Conservation (phyloP, 306 rosid species). For the Alnus glutinosa region DNA sequence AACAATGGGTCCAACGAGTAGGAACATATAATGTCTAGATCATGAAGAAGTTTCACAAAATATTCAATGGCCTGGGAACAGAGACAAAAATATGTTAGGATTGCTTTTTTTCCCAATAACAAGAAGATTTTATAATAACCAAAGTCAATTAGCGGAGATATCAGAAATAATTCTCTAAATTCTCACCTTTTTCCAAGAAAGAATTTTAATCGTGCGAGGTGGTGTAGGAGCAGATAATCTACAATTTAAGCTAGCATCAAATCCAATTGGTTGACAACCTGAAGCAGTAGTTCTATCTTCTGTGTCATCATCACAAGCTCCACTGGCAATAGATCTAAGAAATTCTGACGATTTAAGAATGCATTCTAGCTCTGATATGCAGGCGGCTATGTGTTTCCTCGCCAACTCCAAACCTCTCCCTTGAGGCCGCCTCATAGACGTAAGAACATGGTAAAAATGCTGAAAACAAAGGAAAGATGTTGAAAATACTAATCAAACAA, state of each 20-base stretch:
- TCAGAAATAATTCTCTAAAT: slow-evolving; percentile 21
- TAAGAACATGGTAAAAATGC: slow-evolving; percentile 89
- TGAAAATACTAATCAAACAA: slow-evolving; percentile 24
- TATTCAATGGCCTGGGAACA: slow-evolving; percentile 77
- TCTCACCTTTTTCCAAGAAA: slow-evolving; percentile 73
- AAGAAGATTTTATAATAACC: slow-evolving; percentile 24
- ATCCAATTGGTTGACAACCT: slow-evolving; percentile 88
- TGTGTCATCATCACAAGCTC: slow-evolving; percentile 40
- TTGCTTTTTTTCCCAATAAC: not conserved
- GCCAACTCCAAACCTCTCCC: slow-evolving; percentile 97
- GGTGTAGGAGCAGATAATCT: slow-evolving; percentile 96
- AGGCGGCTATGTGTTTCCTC: slow-evolving; percentile 82
- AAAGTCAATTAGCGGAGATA: slow-evolving; percentile 8
- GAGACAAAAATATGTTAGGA: slow-evolving; percentile 12
- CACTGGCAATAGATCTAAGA: slow-evolving; percentile 55
- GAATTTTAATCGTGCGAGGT: slow-evolving; percentile 80
- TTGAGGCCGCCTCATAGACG: slow-evolving; percentile 88
- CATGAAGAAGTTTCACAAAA: slow-evolving; percentile 80
- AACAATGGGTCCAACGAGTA: slow-evolving; percentile 64
- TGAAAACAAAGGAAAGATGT: slow-evolving; percentile 47
- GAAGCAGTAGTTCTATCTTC: slow-evolving; percentile 75
- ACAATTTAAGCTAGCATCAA: slow-evolving; percentile 85
- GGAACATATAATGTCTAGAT: slow-evolving; percentile 74
- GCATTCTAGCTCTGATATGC: slow-evolving; percentile 70
- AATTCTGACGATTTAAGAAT: slow-evolving; percentile 63